phyloP scores from a whole-genome alignment of 768 basidiomycete species.

The Suillus hirtellus region DNA sequence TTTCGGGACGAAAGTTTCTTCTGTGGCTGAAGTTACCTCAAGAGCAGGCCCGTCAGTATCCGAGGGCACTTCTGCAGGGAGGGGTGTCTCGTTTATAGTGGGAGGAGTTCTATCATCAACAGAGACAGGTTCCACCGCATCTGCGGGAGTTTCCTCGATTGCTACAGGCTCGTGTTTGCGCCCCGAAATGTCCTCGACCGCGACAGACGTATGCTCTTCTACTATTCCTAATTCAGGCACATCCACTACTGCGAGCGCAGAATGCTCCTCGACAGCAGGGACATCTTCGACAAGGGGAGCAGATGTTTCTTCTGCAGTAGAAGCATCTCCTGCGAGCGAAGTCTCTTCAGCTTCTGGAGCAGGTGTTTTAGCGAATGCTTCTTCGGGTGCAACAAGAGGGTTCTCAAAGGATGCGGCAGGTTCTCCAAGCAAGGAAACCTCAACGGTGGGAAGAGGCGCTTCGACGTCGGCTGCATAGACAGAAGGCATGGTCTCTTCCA shows the following conservation, averaged over 20 bases:
- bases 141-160: conserved; percentile 11
- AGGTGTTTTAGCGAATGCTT: neutral
- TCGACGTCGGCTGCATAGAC: neutral
- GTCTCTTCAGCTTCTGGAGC: neutral
- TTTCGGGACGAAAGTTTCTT: neutral
- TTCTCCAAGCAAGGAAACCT: too few relatives aligned
- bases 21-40: conserved; percentile 1
- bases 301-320: neutral
- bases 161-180: conserved; percentile 7
- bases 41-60: conserved; percentile 4
- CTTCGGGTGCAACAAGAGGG: conserved; percentile 4
- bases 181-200: conserved; percentile 1
- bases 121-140: neutral
- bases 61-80: neutral
- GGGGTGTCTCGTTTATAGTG: conserved; percentile 10
- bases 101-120: neutral
- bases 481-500: neutral
- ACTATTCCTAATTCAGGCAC: neutral
- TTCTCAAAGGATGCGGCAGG: neutral
- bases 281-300: neutral
- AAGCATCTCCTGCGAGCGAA: neutral
- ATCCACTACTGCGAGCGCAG: neutral
- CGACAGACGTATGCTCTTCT: neutral
- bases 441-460: neutral
- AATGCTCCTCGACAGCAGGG: neutral